Base-by-base conservation (phyloP, 345 rosid genomes). In the Citrus medica region DNA sequence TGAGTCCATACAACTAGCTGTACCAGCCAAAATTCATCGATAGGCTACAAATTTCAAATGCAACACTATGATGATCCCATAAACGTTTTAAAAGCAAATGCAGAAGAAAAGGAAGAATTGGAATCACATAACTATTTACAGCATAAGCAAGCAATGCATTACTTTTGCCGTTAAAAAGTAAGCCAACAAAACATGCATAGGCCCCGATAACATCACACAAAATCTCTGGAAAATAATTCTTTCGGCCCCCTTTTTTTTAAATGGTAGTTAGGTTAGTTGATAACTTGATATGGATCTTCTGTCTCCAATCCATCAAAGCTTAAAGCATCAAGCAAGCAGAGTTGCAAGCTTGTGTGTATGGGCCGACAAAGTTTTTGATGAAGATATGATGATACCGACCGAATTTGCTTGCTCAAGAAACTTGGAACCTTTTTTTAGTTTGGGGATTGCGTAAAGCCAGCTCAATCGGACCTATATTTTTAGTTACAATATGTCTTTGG, bases 391-490 rank as follows among this genome's bases (percentile, higher is more conserved):
- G 17, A 3, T 46, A 13, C 51, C 16, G 51, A 84, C 86, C 66
- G 67, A 70, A 66, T 65, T 84, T 84, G 83, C 89, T 88, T 88
- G 83, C 65, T 81, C 79, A 32, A 78, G 79, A 86, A 81, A 86
- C 85, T 84, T 84, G 84, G 85, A 76, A 86, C 83, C 69, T 8
- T 51, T 10, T 33, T 74, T 70, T 76, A 58, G 51, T 72, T 37
- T 77, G 32, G 83, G 83, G 84, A 78, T 84, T 78, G 89, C 90
- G 86, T 88, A 84, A 86, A 83, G 89, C 66, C 13, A 84, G 77
- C 21, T 53, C 21, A 53, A 53, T 53, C 17, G 21, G 19, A 53
- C 21, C 21, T 5, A 53, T 53, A 17, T 2, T 17, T 13, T 0
- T 46, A 46, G 51, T 46, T 81, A 21, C 42, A 74, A 67, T 56